Evolutionary conservation across 1,139 yeast species (phyloP).

Genomic region (Saccharomyces pastorianus): DNA sequence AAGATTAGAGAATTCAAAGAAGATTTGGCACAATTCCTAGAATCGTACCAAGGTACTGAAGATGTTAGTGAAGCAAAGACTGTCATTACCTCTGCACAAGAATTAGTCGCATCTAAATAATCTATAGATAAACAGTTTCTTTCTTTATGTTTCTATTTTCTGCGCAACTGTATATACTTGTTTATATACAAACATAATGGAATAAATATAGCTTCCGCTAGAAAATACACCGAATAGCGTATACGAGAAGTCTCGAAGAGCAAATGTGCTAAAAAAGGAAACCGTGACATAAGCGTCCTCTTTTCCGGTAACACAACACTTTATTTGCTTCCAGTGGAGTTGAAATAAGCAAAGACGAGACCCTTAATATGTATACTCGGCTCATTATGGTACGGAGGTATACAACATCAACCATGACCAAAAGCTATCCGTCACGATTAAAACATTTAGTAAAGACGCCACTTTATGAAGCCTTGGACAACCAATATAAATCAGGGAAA

Average conservation of each 20-base stretch:
- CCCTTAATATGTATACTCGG: not conserved
- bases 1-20: slow-evolving; percentile 46
- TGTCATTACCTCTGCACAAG: slow-evolving; percentile 23
- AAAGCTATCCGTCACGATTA: not conserved
- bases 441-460: not conserved
- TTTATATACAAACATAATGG: not conserved
- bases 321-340: not conserved
- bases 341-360: too few relatives aligned
- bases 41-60: slow-evolving; percentile 37
- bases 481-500: not conserved
- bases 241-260: not conserved
- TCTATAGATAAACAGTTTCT: not conserved
- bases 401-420: not conserved
- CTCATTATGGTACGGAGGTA: not conserved
- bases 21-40: slow-evolving; percentile 38
- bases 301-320: too few relatives aligned
- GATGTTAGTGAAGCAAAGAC: slow-evolving; percentile 24
- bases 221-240: not conserved
- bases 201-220: not conserved
- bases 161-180: not conserved
- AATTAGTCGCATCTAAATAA: slow-evolving; percentile 12
- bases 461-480: not conserved
- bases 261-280: too few relatives aligned
- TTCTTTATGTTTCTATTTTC: not conserved
- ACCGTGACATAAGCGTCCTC: too few relatives aligned